A percentile compares a stretch with the other conserved stretches of the same genome.
Conservation (phyloP, 345 rosid species). For the Hirschfeldia incana region DNA sequence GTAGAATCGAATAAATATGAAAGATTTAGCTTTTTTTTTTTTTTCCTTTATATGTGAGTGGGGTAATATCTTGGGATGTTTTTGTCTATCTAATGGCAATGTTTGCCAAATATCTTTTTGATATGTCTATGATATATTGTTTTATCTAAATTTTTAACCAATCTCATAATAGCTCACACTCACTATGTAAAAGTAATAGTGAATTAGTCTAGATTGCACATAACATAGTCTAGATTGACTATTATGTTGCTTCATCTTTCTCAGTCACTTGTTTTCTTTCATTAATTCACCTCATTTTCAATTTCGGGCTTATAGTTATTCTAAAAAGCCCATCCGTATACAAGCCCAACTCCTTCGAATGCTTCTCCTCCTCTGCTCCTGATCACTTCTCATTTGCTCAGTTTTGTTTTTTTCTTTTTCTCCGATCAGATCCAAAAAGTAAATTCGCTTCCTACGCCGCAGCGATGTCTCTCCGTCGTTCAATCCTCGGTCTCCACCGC, state of each 20-base stretch:
- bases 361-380: not conserved
- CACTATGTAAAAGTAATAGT: not conserved
- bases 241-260: not conserved
- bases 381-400: not conserved
- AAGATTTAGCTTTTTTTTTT: not conserved
- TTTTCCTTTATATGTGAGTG: not conserved
- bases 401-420: not conserved
- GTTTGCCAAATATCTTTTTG: too few species aligned
- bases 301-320: not conserved
- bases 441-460: constrained; percentile 5
- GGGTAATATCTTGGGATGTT: too few species aligned
- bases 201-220: not conserved
- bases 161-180: too few species aligned
- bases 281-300: not conserved
- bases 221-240: not conserved
- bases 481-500: constrained; percentile 31
- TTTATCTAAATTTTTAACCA: too few species aligned
- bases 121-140: too few species aligned
- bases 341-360: constrained; percentile 8
- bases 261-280: not conserved
- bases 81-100: too few species aligned
- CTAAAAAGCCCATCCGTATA: not conserved
- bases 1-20: not conserved
- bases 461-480: constrained; percentile 36
- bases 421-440: not conserved